phyloP scores from a whole-genome alignment of 2,329 filamentous ascomycete genomes.

The Magnaporthales sp. region DNA sequence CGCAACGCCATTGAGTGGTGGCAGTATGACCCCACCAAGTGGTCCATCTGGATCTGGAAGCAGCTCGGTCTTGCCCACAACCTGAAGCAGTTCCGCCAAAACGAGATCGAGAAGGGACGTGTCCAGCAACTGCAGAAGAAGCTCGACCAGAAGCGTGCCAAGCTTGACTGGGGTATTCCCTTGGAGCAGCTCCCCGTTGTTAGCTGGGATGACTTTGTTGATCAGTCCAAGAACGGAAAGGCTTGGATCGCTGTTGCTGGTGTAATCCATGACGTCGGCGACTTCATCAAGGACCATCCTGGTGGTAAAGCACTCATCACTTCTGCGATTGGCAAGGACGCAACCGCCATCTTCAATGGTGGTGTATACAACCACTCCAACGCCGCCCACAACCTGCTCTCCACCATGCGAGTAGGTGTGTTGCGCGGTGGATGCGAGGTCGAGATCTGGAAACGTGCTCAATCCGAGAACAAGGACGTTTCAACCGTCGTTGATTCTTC shows the following conservation, averaged over 20 bases:
- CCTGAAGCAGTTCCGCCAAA: conserved; percentile 83
- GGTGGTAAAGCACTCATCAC: conserved; percentile 82
- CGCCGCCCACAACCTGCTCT: conserved; percentile 80
- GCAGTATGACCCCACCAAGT: conserved; percentile 90
- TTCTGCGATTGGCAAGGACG: conserved; percentile 77
- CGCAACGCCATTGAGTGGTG: conserved; percentile 86
- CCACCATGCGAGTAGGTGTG: conserved; percentile 81
- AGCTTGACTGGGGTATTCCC: conserved; percentile 78
- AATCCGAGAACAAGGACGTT: conserved; percentile 76
- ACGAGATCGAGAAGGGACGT: conserved; percentile 88
- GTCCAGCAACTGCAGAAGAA: conserved; percentile 89
- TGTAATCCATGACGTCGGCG: conserved; percentile 75
- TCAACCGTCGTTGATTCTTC: conserved; percentile 71
- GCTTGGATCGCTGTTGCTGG: conserved; percentile 71
- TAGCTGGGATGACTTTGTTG: conserved; percentile 79
- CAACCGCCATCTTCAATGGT: conserved; percentile 85
- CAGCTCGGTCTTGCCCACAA: conserved; percentile 75
- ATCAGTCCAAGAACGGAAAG: conserved; percentile 63
- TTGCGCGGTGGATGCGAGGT: conserved; percentile 82
- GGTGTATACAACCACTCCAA: conserved; percentile 87
- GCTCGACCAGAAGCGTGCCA: conserved; percentile 76
- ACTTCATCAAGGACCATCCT: conserved; percentile 85
- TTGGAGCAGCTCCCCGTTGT: conserved; percentile 80
- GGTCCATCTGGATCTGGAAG: conserved; percentile 80
- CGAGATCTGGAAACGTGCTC: conserved; percentile 85